Evolutionary conservation across 1,139 yeast genomes (phyloP).

Genomic region (Trichomonascaceae sp.): DNA sequence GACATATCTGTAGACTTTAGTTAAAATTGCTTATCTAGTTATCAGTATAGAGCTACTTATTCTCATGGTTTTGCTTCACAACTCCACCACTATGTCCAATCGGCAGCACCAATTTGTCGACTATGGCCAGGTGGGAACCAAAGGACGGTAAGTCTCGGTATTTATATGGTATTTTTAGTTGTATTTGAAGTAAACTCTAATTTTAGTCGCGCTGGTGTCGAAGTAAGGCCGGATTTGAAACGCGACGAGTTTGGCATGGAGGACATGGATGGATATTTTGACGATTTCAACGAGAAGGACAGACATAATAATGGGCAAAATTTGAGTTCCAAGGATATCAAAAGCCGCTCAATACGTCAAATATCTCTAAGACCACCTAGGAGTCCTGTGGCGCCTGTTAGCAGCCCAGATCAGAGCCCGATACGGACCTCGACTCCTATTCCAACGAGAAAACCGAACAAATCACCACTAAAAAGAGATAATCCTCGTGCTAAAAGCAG

Average conservation of each 20-base stretch:
- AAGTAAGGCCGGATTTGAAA: slow-evolving; percentile 44
- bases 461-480: background rate
- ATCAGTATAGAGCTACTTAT: background rate
- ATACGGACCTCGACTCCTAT: background rate
- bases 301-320: background rate
- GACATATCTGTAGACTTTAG: background rate
- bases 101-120: slow-evolving; percentile 17
- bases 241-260: slow-evolving; percentile 74
- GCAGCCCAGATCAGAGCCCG: background rate
- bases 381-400: background rate
- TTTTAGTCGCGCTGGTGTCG: slow-evolving; percentile 42
- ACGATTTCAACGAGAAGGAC: slow-evolving; percentile 21
- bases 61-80: background rate
- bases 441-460: background rate
- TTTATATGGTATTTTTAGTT: background rate
- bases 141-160: slow-evolving; percentile 19
- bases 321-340: background rate
- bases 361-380: background rate
- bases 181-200: background rate
- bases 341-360: background rate
- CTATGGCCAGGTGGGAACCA: slow-evolving; percentile 20
- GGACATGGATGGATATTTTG: slow-evolving; percentile 70
- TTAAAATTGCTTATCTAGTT: background rate
- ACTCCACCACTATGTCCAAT: slow-evolving; percentile 13
- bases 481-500: background rate